phyloP scores from a whole-genome alignment of 768 basidiomycete genomes.

The Auriscalpium vulgare region DNA sequence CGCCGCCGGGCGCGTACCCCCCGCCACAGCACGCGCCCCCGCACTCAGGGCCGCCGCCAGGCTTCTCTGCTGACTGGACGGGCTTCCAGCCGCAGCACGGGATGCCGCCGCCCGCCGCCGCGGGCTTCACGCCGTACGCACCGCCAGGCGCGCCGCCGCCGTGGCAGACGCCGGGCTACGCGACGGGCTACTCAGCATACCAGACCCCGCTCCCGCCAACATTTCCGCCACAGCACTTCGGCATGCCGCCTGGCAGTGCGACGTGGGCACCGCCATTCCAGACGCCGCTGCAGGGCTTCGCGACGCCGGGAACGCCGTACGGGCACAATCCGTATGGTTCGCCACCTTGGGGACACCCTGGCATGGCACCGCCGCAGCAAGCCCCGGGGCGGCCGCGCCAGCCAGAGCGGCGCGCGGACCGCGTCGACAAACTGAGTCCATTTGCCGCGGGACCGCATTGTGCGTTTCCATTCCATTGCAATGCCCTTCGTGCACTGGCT shows the following conservation, averaged over 20 bases:
- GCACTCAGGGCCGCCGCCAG: constrained; percentile 11
- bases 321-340: constrained; percentile 1
- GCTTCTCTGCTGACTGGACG: constrained; percentile 25
- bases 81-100: constrained; percentile 16
- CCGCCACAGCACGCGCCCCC: constrained; percentile 9
- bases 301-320: constrained; percentile 18
- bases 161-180: not conserved
- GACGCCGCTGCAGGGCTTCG: constrained; percentile 18
- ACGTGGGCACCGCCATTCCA: not conserved
- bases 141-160: constrained; percentile 3
- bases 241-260: not conserved
- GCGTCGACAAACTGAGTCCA: constrained; percentile 25
- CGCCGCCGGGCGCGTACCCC: not conserved
- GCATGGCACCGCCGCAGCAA: constrained; percentile 11
- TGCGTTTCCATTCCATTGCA: constrained; percentile 21
- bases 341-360: constrained; percentile 4
- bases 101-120: constrained; percentile 6
- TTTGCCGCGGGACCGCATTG: constrained; percentile 37
- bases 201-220: not conserved
- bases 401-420: constrained; percentile 21
- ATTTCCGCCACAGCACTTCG: not conserved
- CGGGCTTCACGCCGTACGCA: constrained; percentile 8
- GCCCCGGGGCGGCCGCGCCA: constrained; percentile 16
- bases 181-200: not conserved
- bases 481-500: constrained; percentile 3